Percentiles rank a stretch among this genome's conserved stretches.
These are phyloP conservation scores for Mallotus repandus DNA, from an alignment of 441 rosid genomes.

Conservation along the genomic window DNA sequence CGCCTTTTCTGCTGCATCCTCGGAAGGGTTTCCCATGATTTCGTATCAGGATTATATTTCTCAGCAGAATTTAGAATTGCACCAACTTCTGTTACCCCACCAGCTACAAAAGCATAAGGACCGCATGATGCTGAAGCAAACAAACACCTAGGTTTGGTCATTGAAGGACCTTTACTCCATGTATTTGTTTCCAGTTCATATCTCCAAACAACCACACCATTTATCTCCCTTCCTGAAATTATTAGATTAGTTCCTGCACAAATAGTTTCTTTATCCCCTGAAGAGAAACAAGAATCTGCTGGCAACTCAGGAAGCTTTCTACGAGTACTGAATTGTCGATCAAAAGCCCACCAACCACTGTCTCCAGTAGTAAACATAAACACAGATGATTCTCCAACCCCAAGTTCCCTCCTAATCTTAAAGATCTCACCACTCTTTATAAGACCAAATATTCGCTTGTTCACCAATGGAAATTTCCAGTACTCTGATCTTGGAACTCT, in stretches of 20 bases:
- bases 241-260: conserved; percentile 82
- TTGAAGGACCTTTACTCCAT: conserved; percentile 76
- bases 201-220: conserved; percentile 69
- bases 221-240: conserved; percentile 64
- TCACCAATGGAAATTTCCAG: conserved; percentile 60
- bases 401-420: conserved; percentile 60
- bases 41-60: conserved; percentile 58
- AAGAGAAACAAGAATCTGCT: conserved; percentile 57
- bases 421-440: conserved; percentile 65
- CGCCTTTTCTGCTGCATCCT: conserved; percentile 51
- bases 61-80: conserved; percentile 58
- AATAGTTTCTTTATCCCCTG: conserved; percentile 75
- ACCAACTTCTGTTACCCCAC: conserved; percentile 48
- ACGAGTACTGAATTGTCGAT: conserved; percentile 44
- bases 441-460: conserved; percentile 47
- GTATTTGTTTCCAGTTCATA: conserved; percentile 62
- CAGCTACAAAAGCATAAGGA: conserved; percentile 62
- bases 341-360: conserved; percentile 68
- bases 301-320: conserved; percentile 67
- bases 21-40: conserved; percentile 62
- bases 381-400: conserved; percentile 65
- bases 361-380: conserved; percentile 74
- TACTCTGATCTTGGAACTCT: conserved; percentile 70
- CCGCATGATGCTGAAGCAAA: conserved; percentile 81
- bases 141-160: conserved; percentile 69